Evolutionary conservation across 345 rosid genomes (phyloP).

Genomic region (Mercurialis annua): DNA sequence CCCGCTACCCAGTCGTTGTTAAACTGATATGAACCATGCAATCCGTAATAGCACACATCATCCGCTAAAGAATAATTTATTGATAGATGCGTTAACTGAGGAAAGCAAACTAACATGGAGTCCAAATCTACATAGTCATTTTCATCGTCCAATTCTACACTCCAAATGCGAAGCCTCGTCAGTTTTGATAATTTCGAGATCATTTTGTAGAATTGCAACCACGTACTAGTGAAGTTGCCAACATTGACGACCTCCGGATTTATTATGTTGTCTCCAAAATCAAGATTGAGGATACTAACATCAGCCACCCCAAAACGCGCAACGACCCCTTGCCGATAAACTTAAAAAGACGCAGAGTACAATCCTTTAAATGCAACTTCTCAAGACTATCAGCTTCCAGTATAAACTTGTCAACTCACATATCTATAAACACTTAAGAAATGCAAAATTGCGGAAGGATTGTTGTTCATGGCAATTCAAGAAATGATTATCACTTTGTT

Average conservation of each 20-base stretch:
- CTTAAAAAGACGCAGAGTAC: slow-evolving; percentile 64
- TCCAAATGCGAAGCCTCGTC: slow-evolving; percentile 73
- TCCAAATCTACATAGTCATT: slow-evolving; percentile 57
- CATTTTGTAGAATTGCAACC: slow-evolving; percentile 77
- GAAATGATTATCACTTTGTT: not conserved
- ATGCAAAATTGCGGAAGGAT: too few relatives aligned
- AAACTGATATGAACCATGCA: slow-evolving; percentile 49
- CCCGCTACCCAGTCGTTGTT: slow-evolving; percentile 62
- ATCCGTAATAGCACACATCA: slow-evolving; percentile 47
- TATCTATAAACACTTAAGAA: too few relatives aligned
- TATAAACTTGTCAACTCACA: slow-evolving; percentile 76
- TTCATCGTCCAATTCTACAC: slow-evolving; percentile 52
- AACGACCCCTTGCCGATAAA: slow-evolving; percentile 73
- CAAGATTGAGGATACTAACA: slow-evolving; percentile 62
- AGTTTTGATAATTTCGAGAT: slow-evolving; percentile 67
- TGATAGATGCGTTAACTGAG: slow-evolving; percentile 61
- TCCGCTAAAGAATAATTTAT: slow-evolving; percentile 61
- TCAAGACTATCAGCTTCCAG: slow-evolving; percentile 80
- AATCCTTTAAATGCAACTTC: slow-evolving; percentile 69
- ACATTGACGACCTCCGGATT: slow-evolving; percentile 72
- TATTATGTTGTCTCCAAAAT: slow-evolving; percentile 54
- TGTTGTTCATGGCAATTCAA: slow-evolving; percentile 2
- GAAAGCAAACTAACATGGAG: slow-evolving; percentile 58
- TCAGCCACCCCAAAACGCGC: slow-evolving; percentile 69
- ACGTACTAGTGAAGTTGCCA: slow-evolving; percentile 59